A percentile compares a stretch with the other conserved stretches of the same genome.
These are phyloP conservation scores for Xylaria telfairii DNA, from an alignment of 495 filamentous ascomycete species.

Conservation along the genomic window DNA sequence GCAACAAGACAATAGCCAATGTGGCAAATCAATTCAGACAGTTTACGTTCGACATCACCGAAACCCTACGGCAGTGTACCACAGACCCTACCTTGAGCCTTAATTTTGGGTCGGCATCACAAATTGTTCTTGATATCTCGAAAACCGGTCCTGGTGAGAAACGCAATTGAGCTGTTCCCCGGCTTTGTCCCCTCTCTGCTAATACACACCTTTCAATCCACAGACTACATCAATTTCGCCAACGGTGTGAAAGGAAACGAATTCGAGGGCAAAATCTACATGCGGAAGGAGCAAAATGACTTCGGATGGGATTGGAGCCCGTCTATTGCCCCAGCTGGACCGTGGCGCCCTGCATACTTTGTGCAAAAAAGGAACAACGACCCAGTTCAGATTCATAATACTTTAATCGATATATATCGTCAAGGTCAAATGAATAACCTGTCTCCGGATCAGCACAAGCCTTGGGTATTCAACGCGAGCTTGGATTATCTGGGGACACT, in stretches of 20 bases:
- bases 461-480: conserved; percentile 75
- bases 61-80: conserved; percentile 53
- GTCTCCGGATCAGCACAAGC: conserved; percentile 63
- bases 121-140: conserved; percentile 54
- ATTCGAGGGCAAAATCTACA: conserved; percentile 65
- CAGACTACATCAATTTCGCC: conserved; percentile 4
- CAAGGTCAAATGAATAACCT: conserved; percentile 66
- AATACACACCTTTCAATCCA: background rate
- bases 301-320: conserved; percentile 79
- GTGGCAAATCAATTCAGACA: conserved; percentile 78
- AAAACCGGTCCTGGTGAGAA: conserved; percentile 53
- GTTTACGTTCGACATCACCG: conserved; percentile 70
- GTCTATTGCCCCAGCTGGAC: conserved; percentile 69
- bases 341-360: conserved; percentile 67
- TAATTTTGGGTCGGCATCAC: conserved; percentile 67
- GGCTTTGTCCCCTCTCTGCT: background rate
- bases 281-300: conserved; percentile 73
- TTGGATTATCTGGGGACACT: conserved; percentile 65
- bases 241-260: conserved; percentile 56
- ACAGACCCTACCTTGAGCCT: conserved; percentile 51
- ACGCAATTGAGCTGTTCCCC: background rate
- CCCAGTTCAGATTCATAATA: conserved; percentile 62
- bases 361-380: conserved; percentile 55
- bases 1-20: conserved; percentile 63
- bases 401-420: conserved; percentile 65